Evolutionary conservation across 2,329 filamentous ascomycete genomes (phyloP).

Genomic region (Penicillium sp.): DNA sequence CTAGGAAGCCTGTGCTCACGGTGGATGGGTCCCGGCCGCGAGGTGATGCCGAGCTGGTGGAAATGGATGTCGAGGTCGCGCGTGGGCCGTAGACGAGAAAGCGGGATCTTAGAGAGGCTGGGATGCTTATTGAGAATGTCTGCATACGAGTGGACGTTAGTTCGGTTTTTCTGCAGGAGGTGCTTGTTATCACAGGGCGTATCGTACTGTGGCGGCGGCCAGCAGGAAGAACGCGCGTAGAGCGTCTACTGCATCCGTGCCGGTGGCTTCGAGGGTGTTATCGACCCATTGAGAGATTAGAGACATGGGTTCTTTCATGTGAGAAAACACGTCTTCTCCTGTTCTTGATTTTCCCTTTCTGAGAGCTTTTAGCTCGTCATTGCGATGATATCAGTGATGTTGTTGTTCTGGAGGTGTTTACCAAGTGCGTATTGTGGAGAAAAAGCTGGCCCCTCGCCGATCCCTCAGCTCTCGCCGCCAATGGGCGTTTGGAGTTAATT

Average conservation of each 20-base stretch:
- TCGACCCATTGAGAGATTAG: conserved; percentile 14
- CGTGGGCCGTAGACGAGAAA: conserved; percentile 61
- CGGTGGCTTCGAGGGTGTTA: conserved; percentile 13
- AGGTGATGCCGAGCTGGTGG: conserved; percentile 11
- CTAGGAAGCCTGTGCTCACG: conserved; percentile 38
- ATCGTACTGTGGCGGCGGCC: conserved; percentile 38
- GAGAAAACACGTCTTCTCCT: not conserved
- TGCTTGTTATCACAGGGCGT: conserved; percentile 27
- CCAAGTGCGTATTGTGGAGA: too few species aligned
- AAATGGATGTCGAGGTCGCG: conserved; percentile 30
- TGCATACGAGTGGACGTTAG: conserved; percentile 20
- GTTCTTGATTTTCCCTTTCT: not conserved
- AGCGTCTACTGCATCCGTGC: conserved; percentile 27
- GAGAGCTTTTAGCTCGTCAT: not conserved
- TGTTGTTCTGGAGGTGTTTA: conserved; percentile 4
- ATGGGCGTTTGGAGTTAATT: conserved; percentile 3
- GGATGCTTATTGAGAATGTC: conserved; percentile 50
- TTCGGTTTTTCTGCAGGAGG: conserved; percentile 29
- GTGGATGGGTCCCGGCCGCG: conserved; percentile 4
- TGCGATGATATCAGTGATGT: conserved; percentile 1
- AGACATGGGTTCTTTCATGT: conserved; percentile 6
- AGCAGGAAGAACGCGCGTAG: conserved; percentile 40
- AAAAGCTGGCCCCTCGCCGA: conserved; percentile 3
- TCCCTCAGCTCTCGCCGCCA: conserved; percentile 2
- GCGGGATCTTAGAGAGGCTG: conserved; percentile 51